Percentiles rank a stretch among this genome's conserved stretches.
phyloP scores from a whole-genome alignment of 1,284 basidiomycete species.

The Cryptococcus sp. region DNA sequence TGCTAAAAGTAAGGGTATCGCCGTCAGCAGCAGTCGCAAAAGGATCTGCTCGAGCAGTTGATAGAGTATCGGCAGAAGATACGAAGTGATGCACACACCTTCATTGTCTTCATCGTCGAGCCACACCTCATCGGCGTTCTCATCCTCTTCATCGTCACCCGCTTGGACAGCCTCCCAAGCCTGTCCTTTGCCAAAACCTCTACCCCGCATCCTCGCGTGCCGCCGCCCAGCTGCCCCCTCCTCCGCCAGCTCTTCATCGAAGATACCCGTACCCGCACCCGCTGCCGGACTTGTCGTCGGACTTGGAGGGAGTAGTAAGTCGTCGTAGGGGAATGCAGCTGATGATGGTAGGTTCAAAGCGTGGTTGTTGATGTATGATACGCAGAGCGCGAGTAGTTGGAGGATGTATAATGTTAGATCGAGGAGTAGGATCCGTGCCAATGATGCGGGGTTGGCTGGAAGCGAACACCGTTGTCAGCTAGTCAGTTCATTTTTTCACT shows the following conservation, averaged over 20 bases:
- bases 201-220: no score
- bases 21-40: background rate
- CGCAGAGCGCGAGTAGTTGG: slow-evolving; percentile 38
- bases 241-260: no score
- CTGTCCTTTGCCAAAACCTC: no score
- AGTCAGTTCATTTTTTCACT: no score
- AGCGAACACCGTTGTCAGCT: no score
- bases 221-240: no score
- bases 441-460: slow-evolving; percentile 36
- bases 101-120: slow-evolving; percentile 30
- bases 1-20: background rate
- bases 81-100: background rate
- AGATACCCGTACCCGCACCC: background rate
- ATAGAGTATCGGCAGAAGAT: slow-evolving; percentile 1
- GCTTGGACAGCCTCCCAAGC: slow-evolving; percentile 1
- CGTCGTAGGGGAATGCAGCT: slow-evolving; percentile 38
- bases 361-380: slow-evolving; percentile 40
- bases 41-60: background rate
- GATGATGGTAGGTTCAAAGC: slow-evolving; percentile 21
- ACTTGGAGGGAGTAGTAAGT: slow-evolving; percentile 40
- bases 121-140: slow-evolving; percentile 30
- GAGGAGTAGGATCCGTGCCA: slow-evolving; percentile 40
- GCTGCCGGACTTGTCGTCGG: background rate
- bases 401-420: slow-evolving; percentile 42
- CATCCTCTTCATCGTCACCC: slow-evolving; percentile 12